These are phyloP conservation scores for Hypoxylon crocopeplum DNA, from an alignment of 495 filamentous ascomycete species.

Conservation along the genomic window DNA sequence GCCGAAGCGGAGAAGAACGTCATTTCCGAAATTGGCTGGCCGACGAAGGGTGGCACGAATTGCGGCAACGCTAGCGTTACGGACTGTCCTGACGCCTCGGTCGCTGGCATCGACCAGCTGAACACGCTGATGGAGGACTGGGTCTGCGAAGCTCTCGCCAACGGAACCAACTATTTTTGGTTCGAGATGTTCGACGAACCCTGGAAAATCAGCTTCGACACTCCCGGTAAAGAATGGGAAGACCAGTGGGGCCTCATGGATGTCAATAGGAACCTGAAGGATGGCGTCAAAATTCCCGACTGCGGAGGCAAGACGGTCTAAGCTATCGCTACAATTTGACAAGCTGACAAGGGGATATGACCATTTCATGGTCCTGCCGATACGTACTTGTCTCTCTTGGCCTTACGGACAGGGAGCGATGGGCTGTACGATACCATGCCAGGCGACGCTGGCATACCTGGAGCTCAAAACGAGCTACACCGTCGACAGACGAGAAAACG, in stretches of 20 bases:
- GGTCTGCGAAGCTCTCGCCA: constrained; percentile 79
- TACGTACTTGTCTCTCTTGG: too few species aligned
- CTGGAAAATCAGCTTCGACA: constrained; percentile 84
- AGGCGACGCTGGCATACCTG: too few species aligned
- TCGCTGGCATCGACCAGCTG: constrained; percentile 83
- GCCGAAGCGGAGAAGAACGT: constrained; percentile 67
- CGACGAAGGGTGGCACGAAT: constrained; percentile 79
- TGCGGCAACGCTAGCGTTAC: constrained; percentile 63
- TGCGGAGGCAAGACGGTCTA: constrained; percentile 77
- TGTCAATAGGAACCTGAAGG: constrained; percentile 82
- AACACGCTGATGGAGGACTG: constrained; percentile 86
- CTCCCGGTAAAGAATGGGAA: constrained; percentile 79
- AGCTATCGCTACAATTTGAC: too few species aligned
- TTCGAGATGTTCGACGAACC: constrained; percentile 96
- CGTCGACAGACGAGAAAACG: too few species aligned
- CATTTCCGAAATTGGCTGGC: constrained; percentile 94
- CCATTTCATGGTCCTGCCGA: too few species aligned
- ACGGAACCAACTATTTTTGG: constrained; percentile 94
- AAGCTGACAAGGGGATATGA: too few species aligned
- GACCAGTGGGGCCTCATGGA: constrained; percentile 97
- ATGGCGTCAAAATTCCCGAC: constrained; percentile 84
- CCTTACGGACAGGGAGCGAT: too few species aligned
- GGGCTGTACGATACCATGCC: too few species aligned
- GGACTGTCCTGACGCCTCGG: constrained; percentile 65
- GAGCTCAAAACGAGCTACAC: too few species aligned